Conservation (phyloP, 2,329 filamentous ascomycete species). For the Cladophialophora chaetospira region DNA sequence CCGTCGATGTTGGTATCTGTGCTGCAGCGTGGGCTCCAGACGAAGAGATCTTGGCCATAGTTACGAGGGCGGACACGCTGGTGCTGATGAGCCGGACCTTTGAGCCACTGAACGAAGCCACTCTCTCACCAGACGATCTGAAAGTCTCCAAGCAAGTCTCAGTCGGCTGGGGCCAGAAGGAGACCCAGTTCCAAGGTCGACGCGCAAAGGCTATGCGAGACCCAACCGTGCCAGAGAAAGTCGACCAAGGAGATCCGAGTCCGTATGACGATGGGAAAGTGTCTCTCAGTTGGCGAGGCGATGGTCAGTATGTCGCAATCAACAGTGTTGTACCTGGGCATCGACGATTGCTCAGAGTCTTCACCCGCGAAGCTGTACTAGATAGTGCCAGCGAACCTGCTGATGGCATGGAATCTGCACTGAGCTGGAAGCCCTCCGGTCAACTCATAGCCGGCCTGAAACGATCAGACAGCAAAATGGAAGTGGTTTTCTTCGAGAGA, state of each 20-base stretch:
- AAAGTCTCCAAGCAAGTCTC: constrained; percentile 91
- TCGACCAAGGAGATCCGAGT: constrained; percentile 80
- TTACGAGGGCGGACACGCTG: constrained; percentile 75
- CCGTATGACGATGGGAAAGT: constrained; percentile 69
- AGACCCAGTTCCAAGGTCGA: constrained; percentile 95
- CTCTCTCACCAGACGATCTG: constrained; percentile 73
- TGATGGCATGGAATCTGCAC: constrained; percentile 78
- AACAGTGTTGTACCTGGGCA: constrained; percentile 71
- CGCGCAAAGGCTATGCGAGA: constrained; percentile 84
- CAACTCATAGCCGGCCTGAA: constrained; percentile 90
- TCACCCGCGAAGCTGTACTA: constrained; percentile 83
- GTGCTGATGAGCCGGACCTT: constrained; percentile 93
- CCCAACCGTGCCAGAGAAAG: constrained; percentile 89
- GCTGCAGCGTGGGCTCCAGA: constrained; percentile 94
- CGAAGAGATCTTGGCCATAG: constrained; percentile 83
- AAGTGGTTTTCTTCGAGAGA: constrained; percentile 93
- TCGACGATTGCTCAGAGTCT: constrained; percentile 83
- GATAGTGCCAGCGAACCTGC: constrained; percentile 95
- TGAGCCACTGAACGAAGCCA: constrained; percentile 75
- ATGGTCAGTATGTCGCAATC: constrained; percentile 86
- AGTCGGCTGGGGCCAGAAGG: constrained; percentile 96
- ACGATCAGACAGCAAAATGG: constrained; percentile 60
- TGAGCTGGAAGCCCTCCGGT: constrained; percentile 90
- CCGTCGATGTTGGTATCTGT: constrained; percentile 86
- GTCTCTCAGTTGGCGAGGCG: constrained; percentile 88